These are phyloP conservation scores for Xerocomellus chrysenteron DNA, from an alignment of 768 basidiomycete species.

Conservation along the genomic window DNA sequence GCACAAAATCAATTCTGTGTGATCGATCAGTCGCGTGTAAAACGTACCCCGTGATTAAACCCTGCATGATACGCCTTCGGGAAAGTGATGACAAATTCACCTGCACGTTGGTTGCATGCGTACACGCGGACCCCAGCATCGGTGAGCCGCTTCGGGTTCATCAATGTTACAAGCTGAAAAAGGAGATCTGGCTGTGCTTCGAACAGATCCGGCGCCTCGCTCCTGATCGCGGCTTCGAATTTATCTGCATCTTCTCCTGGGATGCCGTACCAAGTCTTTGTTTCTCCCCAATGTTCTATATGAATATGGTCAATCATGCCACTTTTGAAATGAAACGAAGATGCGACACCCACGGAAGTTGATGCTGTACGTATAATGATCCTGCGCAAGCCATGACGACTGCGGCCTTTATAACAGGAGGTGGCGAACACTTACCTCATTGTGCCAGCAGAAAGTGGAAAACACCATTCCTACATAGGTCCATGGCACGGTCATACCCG, in stretches of 20 bases:
- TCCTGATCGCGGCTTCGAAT: conserved; percentile 93
- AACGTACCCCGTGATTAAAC: conserved; percentile 94
- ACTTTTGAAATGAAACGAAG: conserved; percentile 16
- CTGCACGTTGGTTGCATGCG: conserved; percentile 94
- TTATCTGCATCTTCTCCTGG: conserved; percentile 94
- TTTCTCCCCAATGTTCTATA: conserved; percentile 97
- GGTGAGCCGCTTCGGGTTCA: conserved; percentile 87
- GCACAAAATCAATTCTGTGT: conserved; percentile 25
- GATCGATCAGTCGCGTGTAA: conserved; percentile 26
- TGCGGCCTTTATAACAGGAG: conserved; percentile 20
- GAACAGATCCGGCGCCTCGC: conserved; percentile 96
- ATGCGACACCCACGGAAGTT: conserved; percentile 71
- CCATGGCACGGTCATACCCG: conserved; percentile 99
- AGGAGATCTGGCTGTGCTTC: conserved; percentile 96
- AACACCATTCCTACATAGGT: conserved; percentile 99
- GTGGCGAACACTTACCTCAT: conserved; percentile 61
- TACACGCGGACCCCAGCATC: conserved; percentile 90
- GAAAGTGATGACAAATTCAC: conserved; percentile 97
- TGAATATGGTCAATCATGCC: conserved; percentile 27
- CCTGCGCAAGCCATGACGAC: conserved; percentile 46
- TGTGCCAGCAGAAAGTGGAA: conserved; percentile 99
- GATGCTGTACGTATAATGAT: conserved; percentile 97
- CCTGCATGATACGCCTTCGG: conserved; percentile 98
- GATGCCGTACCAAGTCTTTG: conserved; percentile 99
- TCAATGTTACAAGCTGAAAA: conserved; percentile 95